Base-by-base conservation (phyloP, 1,139 yeast genomes). In the Debaryomycetaceae sp. region DNA sequence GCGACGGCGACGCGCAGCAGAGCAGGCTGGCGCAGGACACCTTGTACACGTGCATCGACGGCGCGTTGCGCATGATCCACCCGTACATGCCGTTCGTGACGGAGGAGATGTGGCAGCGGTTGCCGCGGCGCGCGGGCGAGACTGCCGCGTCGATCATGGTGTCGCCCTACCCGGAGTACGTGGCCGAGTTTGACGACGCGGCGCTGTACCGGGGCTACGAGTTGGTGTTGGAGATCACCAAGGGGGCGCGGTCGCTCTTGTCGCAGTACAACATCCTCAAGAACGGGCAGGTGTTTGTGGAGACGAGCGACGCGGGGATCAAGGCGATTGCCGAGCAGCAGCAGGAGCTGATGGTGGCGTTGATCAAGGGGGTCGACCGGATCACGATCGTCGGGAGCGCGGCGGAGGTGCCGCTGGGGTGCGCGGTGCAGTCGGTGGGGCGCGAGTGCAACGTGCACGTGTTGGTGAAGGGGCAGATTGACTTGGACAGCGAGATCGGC, bases 41-140 rank as follows among this genome's bases (percentile, higher is more conserved):
- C 20, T 69, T 90, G 44, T 90, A 86, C 73, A 83, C 92, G 23
- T 73, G 94, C 62, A 70, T 90, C 43, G 97, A 90, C 50, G 81
- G 83, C 40, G 96, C 96, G 13, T 71, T 90, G 63, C 79, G 73
- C 55, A 58, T 90, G 63, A 90, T 87, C 45, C 97, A 90, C 53
- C 98, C 98, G 55, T 90, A 85, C 67, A 90, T 90, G 98, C 98
- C 98, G 29, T 90, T 74, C 53, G 68, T 90, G 41, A 77, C 97
- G 29, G 98, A 90, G 61, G 98, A 90, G 66, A 73, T 90, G 81
- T 90, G 96, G 97, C 98, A 90, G 63, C 83, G 97, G 61, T 65
- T 90, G 49, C 97, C 98, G 43, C 79, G 83, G 49, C 77, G 96
- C 52, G 73, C 74, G 14, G 63, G 76, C 31, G 95, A 83, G 47